These are phyloP conservation scores for Monosporascus sp. DNA, from an alignment of 2,329 filamentous ascomycete genomes.

Conservation along the genomic window DNA sequence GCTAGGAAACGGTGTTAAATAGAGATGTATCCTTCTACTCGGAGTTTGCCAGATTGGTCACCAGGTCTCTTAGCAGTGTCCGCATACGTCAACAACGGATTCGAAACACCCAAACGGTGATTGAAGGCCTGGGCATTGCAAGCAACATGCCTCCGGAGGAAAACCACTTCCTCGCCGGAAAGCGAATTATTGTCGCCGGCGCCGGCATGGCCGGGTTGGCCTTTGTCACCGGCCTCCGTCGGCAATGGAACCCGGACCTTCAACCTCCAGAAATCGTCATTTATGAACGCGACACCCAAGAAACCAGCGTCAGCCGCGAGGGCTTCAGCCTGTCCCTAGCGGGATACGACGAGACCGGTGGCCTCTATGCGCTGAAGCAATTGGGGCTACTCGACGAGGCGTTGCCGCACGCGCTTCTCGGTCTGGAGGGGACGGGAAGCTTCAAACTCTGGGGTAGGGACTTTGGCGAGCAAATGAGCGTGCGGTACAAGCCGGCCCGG, in stretches of 20 bases:
- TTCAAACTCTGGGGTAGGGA: constrained; percentile 38
- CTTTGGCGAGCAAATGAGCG: constrained; percentile 30
- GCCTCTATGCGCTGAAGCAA: constrained; percentile 33
- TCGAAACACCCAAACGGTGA: too few relatives aligned
- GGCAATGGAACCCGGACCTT: constrained; percentile 29
- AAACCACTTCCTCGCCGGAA: constrained; percentile 19
- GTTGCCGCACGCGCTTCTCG: constrained; percentile 27
- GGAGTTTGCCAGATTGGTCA: too few relatives aligned
- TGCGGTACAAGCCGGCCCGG: constrained; percentile 24
- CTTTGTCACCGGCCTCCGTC: constrained; percentile 35
- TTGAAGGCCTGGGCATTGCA: too few relatives aligned
- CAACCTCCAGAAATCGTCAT: constrained; percentile 31
- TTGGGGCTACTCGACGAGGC: constrained; percentile 33
- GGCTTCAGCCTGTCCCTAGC: constrained; percentile 37
- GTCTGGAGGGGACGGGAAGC: constrained; percentile 21
- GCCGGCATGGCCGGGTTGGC: constrained; percentile 39
- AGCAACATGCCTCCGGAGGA: too few relatives aligned
- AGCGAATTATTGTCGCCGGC: constrained; percentile 39
- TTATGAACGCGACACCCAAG: constrained; percentile 36
- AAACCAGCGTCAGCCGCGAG: constrained; percentile 25
- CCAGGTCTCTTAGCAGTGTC: too few relatives aligned
- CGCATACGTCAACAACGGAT: too few relatives aligned
- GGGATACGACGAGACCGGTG: constrained; percentile 29
- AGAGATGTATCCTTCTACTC: too few relatives aligned
- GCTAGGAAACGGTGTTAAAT: too few relatives aligned